phyloP scores from a whole-genome alignment of 768 basidiomycete species.

The Grammothele lineata region DNA sequence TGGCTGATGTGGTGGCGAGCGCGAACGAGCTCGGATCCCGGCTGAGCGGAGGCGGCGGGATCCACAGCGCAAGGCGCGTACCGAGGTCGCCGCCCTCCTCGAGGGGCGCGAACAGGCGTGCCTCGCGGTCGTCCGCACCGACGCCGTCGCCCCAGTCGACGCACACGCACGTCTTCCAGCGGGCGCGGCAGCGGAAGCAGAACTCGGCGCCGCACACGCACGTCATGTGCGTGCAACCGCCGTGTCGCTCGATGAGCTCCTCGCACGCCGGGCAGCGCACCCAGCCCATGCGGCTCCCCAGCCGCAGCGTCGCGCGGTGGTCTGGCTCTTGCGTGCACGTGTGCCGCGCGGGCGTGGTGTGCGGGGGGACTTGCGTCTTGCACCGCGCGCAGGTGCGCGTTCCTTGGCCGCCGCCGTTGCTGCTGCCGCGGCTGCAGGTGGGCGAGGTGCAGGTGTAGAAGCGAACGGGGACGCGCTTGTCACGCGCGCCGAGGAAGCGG shows the following conservation, averaged over 20 bases:
- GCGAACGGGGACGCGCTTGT: slow-evolving; percentile 6
- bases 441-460: slow-evolving; percentile 13
- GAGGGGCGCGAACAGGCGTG: slow-evolving; percentile 2
- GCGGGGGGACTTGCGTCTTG: slow-evolving; percentile 7
- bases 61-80: slow-evolving; percentile 10
- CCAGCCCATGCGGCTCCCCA: slow-evolving; percentile 19
- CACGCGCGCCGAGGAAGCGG: slow-evolving; percentile 23
- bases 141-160: slow-evolving; percentile 9
- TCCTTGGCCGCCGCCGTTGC: too few species aligned
- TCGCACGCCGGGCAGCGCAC: slow-evolving; percentile 25
- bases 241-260: slow-evolving; percentile 23
- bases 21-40: slow-evolving; percentile 13
- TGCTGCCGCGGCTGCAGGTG: slow-evolving; percentile 7
- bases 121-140: slow-evolving; percentile 1
- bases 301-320: slow-evolving; percentile 11
- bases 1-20: not conserved
- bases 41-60: slow-evolving; percentile 23
- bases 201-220: slow-evolving; percentile 23
- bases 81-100: slow-evolving; percentile 1
- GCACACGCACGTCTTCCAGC: slow-evolving; percentile 25
- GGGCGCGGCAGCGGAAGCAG: slow-evolving; percentile 17
- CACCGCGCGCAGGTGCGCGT: slow-evolving; percentile 22
- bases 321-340: slow-evolving; percentile 14
- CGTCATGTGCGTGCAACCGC: slow-evolving; percentile 28
- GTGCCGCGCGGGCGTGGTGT: slow-evolving; percentile 4